phyloP scores from a whole-genome alignment of 1,139 yeast species.

The Pichia norvegensis region DNA sequence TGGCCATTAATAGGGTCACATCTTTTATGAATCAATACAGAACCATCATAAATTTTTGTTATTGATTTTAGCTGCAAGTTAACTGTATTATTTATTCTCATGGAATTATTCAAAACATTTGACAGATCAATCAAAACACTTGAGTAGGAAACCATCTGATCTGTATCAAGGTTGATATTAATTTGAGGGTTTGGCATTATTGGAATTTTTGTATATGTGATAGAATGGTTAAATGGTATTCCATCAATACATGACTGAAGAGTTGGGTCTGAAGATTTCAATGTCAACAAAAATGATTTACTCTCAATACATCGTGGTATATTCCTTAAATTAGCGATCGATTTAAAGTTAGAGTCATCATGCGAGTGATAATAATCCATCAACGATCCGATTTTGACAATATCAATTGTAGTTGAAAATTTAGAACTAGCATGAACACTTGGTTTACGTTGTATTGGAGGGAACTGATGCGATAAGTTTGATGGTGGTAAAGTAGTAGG shows the following conservation, averaged over 20 bases:
- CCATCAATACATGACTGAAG: neutral
- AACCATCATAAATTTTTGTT: conserved; percentile 21
- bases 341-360: conserved; percentile 1
- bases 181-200: conserved; percentile 15
- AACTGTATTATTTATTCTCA: conserved; percentile 17
- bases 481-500: neutral
- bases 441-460: neutral
- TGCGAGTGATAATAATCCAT: conserved; percentile 7
- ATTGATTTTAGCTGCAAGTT: conserved; percentile 24
- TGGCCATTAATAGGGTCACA: conserved; percentile 28
- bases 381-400: conserved; percentile 19
- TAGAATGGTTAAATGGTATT: conserved; percentile 15
- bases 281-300: conserved; percentile 6
- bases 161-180: conserved; percentile 23
- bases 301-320: conserved; percentile 18
- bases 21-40: conserved; percentile 18
- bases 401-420: conserved; percentile 7
- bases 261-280: neutral
- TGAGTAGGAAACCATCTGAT: conserved; percentile 25
- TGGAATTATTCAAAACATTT: conserved; percentile 5
- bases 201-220: conserved; percentile 25
- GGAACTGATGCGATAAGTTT: neutral
- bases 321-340: conserved; percentile 18
- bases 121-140: conserved; percentile 22
- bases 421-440: neutral